Percentiles rank a stretch among this genome's conserved stretches.
Conservation (phyloP, 176 grass and related monocot genomes). For the Avena eriantha region DNA sequence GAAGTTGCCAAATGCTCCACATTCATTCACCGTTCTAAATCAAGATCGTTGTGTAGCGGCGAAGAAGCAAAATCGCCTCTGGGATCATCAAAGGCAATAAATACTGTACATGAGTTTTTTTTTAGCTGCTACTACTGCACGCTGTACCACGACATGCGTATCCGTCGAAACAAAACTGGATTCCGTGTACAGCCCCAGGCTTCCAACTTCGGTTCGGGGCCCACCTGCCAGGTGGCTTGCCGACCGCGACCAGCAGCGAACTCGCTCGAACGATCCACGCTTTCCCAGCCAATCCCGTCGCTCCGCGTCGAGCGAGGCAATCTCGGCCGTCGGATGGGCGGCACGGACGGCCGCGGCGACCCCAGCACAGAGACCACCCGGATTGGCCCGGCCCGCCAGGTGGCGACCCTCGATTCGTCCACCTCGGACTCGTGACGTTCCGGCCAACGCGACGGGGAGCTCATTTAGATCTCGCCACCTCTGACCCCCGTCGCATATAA, state of each 20-base stretch:
- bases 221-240: constrained; percentile 5
- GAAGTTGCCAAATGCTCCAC: too few relatives aligned
- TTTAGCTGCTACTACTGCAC: neutral
- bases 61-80: too few relatives aligned
- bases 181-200: neutral
- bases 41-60: too few relatives aligned
- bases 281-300: neutral
- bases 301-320: neutral
- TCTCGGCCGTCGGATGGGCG: constrained; percentile 25
- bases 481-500: constrained; percentile 42
- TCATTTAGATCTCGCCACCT: neutral
- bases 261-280: constrained; percentile 19
- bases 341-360: constrained; percentile 28
- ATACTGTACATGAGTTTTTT: neutral
- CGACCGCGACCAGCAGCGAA: neutral
- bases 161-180: neutral
- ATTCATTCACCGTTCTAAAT: too few relatives aligned
- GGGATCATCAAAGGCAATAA: neutral
- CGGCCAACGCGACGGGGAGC: constrained; percentile 40
- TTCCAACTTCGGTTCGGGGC: neutral
- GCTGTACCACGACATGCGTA: neutral
- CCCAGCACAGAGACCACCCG: constrained; percentile 49
- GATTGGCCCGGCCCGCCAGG: constrained; percentile 49
- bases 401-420: neutral
- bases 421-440: constrained; percentile 51